phyloP scores from a whole-genome alignment of 441 rosid genomes.

The Populus trichocarpa region DNA sequence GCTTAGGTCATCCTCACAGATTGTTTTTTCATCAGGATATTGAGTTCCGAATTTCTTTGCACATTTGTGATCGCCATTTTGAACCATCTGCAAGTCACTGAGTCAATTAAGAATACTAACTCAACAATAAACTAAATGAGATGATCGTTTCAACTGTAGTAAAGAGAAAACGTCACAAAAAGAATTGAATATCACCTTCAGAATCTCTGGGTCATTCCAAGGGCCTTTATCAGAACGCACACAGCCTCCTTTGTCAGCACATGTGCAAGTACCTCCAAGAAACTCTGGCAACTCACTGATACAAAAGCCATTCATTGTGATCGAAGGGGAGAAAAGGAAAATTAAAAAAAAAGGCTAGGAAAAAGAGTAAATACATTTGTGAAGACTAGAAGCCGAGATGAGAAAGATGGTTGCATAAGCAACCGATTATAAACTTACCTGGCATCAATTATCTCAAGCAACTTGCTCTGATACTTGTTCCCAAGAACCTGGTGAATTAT shows the following conservation, averaged over 20 bases:
- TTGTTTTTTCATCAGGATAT: constrained; percentile 39
- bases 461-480: constrained; percentile 80
- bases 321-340: background rate
- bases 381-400: background rate
- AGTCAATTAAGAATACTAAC: constrained; percentile 12
- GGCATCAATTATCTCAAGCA: constrained; percentile 82
- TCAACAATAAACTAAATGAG: constrained; percentile 1
- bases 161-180: constrained; percentile 1
- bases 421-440: constrained; percentile 30
- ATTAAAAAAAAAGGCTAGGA: background rate
- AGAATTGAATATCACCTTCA: constrained; percentile 47
- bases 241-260: constrained; percentile 85
- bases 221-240: constrained; percentile 96
- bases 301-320: constrained; percentile 1
- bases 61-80: constrained; percentile 65
- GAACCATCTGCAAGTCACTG: constrained; percentile 53
- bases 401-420: background rate
- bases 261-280: constrained; percentile 90
- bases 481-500: constrained; percentile 68
- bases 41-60: constrained; percentile 28
- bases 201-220: constrained; percentile 72
- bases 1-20: constrained; percentile 41
- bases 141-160: background rate
- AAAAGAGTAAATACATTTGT: background rate
- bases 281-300: constrained; percentile 86